Conservation (phyloP, 805 yeast genomes). For the Hanseniaspora valbyensis region DNA sequence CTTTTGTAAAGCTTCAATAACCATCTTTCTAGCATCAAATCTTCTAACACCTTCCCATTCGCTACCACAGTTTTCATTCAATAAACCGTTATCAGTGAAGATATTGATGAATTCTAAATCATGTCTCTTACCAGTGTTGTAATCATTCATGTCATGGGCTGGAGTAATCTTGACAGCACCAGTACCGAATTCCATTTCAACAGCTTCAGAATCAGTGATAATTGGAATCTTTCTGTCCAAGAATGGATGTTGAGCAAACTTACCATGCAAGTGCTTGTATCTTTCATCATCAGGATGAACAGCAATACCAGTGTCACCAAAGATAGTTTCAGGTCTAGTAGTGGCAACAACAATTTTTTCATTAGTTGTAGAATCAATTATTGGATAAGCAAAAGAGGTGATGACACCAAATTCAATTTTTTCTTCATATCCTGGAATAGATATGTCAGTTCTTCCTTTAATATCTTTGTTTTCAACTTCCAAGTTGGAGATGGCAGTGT, state of each 20-base stretch:
- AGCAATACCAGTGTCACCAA: constrained; percentile 97
- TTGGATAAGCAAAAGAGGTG: constrained; percentile 88
- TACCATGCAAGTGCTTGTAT: constrained; percentile 90
- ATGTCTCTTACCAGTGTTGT: constrained; percentile 90
- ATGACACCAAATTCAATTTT: constrained; percentile 92
- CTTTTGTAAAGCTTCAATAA: constrained; percentile 67
- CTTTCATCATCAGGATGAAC: constrained; percentile 93
- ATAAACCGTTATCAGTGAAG: constrained; percentile 78
- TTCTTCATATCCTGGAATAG: constrained; percentile 83
- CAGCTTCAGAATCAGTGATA: constrained; percentile 81
- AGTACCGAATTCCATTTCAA: constrained; percentile 98
- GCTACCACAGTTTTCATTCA: constrained; percentile 81
- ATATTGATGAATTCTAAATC: constrained; percentile 79
- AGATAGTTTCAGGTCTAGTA: constrained; percentile 96
- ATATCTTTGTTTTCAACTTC: constrained; percentile 91
- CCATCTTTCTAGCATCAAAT: constrained; percentile 82
- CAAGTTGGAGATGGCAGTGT: constrained; percentile 90
- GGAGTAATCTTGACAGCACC: constrained; percentile 99
- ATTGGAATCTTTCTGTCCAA: constrained; percentile 77
- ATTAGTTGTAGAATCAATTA: constrained; percentile 53
- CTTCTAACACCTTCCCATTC: constrained; percentile 85
- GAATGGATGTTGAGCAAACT: constrained; percentile 83
- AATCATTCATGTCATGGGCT: constrained; percentile 96
- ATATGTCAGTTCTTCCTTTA: constrained; percentile 65
- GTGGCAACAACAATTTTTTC: constrained; percentile 90